A percentile compares a stretch with the other conserved stretches of the same genome.
Conservation (phyloP, 352 stramenopile species). For the Pythium apleroticum region DNA sequence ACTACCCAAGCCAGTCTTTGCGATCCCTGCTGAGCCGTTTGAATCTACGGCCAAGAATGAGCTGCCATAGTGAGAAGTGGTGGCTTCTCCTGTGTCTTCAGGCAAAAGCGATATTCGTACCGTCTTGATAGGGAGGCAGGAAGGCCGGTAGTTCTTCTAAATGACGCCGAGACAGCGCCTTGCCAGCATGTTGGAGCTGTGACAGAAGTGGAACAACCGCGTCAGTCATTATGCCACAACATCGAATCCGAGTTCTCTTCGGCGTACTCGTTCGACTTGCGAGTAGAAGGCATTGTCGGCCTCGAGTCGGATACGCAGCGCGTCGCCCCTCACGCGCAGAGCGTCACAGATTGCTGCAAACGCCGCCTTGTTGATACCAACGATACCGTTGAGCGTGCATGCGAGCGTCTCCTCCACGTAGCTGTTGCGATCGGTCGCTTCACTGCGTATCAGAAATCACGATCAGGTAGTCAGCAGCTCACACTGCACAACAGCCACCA, state of each 20-base stretch:
- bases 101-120: slow-evolving; percentile 24
- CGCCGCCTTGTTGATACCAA: slow-evolving; percentile 33
- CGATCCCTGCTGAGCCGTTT: slow-evolving; percentile 27
- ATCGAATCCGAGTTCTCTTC: neutral
- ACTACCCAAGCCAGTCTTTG: slow-evolving; percentile 96
- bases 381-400: slow-evolving; percentile 60
- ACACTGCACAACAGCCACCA: neutral
- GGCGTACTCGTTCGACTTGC: slow-evolving; percentile 62
- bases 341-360: slow-evolving; percentile 29
- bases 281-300: slow-evolving; percentile 99
- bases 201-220: neutral
- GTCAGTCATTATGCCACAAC: neutral
- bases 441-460: slow-evolving; percentile 21
- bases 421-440: slow-evolving; percentile 61
- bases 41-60: neutral
- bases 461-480: neutral
- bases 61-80: neutral
- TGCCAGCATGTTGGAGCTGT: slow-evolving; percentile 66
- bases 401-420: slow-evolving; percentile 93
- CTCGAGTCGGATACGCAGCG: slow-evolving; percentile 79
- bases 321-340: slow-evolving; percentile 21
- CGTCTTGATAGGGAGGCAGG: slow-evolving; percentile 69
- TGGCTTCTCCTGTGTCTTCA: neutral
- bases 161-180: slow-evolving; percentile 58
- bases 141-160: slow-evolving; percentile 82